These are phyloP conservation scores for Schwanniomyces occidentalis DNA, from an alignment of 805 yeast genomes.

Conservation along the genomic window DNA sequence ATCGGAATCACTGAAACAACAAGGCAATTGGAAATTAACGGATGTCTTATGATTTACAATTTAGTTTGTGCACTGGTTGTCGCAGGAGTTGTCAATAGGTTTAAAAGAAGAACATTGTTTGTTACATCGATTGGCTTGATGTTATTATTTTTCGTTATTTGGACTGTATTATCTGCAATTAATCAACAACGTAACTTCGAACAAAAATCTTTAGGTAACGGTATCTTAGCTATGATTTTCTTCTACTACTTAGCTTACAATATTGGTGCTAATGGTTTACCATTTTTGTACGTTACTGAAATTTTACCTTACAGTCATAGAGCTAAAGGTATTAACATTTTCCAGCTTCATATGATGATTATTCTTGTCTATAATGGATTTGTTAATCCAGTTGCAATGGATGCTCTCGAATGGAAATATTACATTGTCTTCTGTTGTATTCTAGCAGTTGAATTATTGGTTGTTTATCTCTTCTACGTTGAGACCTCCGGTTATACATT, in stretches of 20 bases:
- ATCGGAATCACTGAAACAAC: conserved; percentile 52
- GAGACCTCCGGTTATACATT: conserved; percentile 36
- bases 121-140: conserved; percentile 23
- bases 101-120: conserved; percentile 31
- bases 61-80: conserved; percentile 27
- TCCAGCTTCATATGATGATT: conserved; percentile 14
- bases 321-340: conserved; percentile 32
- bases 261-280: conserved; percentile 30
- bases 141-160: conserved; percentile 13
- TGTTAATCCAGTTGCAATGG: conserved; percentile 29
- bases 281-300: conserved; percentile 31
- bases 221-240: conserved; percentile 54
- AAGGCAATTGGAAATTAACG: conserved; percentile 51
- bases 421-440: conserved; percentile 34
- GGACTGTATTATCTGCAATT: conserved; percentile 42
- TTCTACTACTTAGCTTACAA: conserved; percentile 29
- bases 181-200: conserved; percentile 42
- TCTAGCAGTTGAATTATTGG: conserved; percentile 20
- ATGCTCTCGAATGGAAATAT: conserved; percentile 34
- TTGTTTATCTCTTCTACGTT: conserved; percentile 25
- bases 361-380: conserved; percentile 18
- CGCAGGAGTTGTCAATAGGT: conserved; percentile 18
- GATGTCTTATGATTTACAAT: conserved; percentile 50
- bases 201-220: conserved; percentile 42
- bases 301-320: conserved; percentile 32